Evolutionary conservation across 495 filamentous ascomycete species (phyloP).

Genomic region (Tetracladium setigerum): DNA sequence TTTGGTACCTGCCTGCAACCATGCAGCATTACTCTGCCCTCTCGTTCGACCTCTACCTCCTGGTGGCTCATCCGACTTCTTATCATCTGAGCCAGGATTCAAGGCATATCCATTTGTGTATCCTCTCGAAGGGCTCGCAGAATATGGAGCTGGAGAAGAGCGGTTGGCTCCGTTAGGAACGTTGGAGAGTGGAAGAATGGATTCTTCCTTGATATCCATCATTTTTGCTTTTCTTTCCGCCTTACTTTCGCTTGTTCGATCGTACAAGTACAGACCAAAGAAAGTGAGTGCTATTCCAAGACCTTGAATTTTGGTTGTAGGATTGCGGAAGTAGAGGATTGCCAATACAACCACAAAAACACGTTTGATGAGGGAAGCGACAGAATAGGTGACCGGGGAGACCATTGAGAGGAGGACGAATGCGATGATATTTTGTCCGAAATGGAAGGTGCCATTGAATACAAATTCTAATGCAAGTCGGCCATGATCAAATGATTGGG

Average conservation of each 20-base stretch:
- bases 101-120: slow-evolving; percentile 15
- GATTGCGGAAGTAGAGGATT: slow-evolving; percentile 91
- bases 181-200: slow-evolving; percentile 52
- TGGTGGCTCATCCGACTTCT: slow-evolving; percentile 53
- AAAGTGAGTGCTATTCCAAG: slow-evolving; percentile 85
- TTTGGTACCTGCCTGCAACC: slow-evolving; percentile 66
- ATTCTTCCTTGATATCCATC: slow-evolving; percentile 40
- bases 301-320: slow-evolving; percentile 74
- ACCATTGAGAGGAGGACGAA: slow-evolving; percentile 88
- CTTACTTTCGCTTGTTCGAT: slow-evolving; percentile 80
- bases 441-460: slow-evolving; percentile 97
- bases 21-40: slow-evolving; percentile 50
- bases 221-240: slow-evolving; percentile 63
- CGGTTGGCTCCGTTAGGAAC: slow-evolving; percentile 14
- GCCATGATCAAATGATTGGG: slow-evolving; percentile 63
- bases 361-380: slow-evolving; percentile 89
- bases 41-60: slow-evolving; percentile 43
- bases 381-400: slow-evolving; percentile 93
- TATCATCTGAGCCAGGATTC: slow-evolving; percentile 36
- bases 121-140: slow-evolving; percentile 24
- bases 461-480: slow-evolving; percentile 74
- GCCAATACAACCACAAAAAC: slow-evolving; percentile 95
- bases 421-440: slow-evolving; percentile 90
- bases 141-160: slow-evolving; percentile 26
- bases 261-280: slow-evolving; percentile 90